Evolutionary conservation across 2,329 filamentous ascomycete species (phyloP).

Genomic region (Davidsoniella neocaledoniae): DNA sequence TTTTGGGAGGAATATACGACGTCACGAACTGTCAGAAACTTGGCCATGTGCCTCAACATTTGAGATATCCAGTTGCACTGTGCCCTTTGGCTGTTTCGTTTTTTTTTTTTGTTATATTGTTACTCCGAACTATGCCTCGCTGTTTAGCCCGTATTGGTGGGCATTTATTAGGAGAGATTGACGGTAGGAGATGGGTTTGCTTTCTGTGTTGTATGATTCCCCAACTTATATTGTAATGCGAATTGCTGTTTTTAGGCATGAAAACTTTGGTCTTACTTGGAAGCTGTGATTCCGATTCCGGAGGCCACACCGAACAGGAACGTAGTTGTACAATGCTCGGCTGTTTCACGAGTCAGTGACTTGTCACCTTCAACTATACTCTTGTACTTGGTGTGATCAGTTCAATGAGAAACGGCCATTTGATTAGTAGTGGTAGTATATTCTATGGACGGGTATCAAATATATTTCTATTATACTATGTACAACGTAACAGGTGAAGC

Average conservation of each 20-base stretch:
- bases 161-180: neutral
- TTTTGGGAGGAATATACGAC: too few species aligned
- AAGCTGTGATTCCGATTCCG: too few species aligned
- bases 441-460: neutral
- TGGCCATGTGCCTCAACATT: too few species aligned
- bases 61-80: neutral
- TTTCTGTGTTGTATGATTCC: slow-evolving; percentile 12
- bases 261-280: too few species aligned
- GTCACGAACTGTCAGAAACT: too few species aligned
- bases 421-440: neutral
- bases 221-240: slow-evolving; percentile 9
- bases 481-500: neutral
- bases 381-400: neutral
- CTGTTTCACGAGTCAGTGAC: too few species aligned
- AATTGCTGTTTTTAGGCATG: neutral
- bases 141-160: too few species aligned
- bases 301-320: too few species aligned
- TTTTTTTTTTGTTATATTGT: slow-evolving; percentile 1
- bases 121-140: neutral
- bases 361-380: too few species aligned
- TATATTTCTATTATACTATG: neutral
- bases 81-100: slow-evolving; percentile 4
- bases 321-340: too few species aligned
- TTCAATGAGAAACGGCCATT: neutral
- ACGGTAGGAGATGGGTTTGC: neutral